Evolutionary conservation across 2,329 filamentous ascomycete species (phyloP), one percentile per base, ranked within the genome.

Genomic region (Tolypocladium tundrense): DNA sequence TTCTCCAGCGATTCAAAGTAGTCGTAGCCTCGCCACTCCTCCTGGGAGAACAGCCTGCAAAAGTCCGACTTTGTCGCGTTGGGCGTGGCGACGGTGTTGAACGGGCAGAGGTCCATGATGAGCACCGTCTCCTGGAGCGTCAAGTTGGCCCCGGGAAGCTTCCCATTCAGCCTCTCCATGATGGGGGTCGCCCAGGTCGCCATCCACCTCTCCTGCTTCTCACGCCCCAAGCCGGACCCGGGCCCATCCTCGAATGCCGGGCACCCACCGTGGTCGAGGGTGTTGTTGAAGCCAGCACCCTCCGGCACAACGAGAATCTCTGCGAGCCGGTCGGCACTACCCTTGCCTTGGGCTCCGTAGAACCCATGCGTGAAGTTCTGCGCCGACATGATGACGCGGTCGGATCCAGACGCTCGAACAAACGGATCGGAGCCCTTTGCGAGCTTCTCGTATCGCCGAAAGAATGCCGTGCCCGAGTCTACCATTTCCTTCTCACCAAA

Each of bases 71-170:
- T 69, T 1, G 62, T 64, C 1, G 59, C 61, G 5, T 79, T 73
- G 0, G 72, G 67, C 7, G 82, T 77, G 10, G 87, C 84, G n/a
- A 96, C 84, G 0, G 90, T 93, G 64, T 88, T 81, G 73, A 91
- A 96, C 0, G 92, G 87, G 67, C 92, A 97, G 60, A 96, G 77
- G 65, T 96, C 91, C 91, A 97, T 96, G 40, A 97, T 69, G 58
- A 80, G 82, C 58, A 91, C 76, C 1, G 85, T 83, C 40, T 93
- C 85, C 1, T 75, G 67, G 14, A 77, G 68, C 3, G 80, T 82
- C 48, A 96, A 70, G 60, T 88, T 84, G 6, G 82, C 85, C 2
- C 88, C 88, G 0, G 79, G 80, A 0, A 97, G 77, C 60, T 87
- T 82, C 16, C 73, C 65, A 67, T 92, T 91, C 45, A 96, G 72